Base-by-base conservation (phyloP, 2,329 filamentous ascomycete genomes). In the Aspergillus fumigatiaffinis region DNA sequence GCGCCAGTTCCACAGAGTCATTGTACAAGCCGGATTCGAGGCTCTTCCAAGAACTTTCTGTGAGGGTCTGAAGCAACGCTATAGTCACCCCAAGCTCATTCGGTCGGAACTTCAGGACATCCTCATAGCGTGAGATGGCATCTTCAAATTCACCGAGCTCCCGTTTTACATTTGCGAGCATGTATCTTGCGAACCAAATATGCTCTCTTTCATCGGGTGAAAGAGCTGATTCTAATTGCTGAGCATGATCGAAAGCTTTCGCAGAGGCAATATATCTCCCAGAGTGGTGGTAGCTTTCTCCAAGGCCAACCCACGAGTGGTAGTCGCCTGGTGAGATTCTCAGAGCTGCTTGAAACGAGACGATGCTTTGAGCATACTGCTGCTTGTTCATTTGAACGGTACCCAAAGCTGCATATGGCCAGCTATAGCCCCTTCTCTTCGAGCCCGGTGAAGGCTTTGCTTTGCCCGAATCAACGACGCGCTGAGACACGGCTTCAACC, bases 231-330 rank as follows among this genome's bases (percentile, higher is more conserved):
- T 93, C 90, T 4, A 96, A 80, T 54, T 83, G 84, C 69, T 93
- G 87, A 0, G 93, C 94, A 68, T 96, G 89, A 35, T 90, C 80
- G 63, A 97, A 94, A 0, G 94, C 92, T 69, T 94, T 93, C 3
- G 89, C 91, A 0, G 94, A 93, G n/a, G 94, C 93, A 58, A 97
- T 89, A 68, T 95, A 95, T 60, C 93, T 84, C 9, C 94, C 93
- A 17, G 92, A 96, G 65, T 90, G 94, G 71, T 97, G 89, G 69
- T 99, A 99, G 69, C 92, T 96, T 76, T 99, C 94, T n/a, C 93
- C 94, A 1, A 99, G 82, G 1, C 94, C 94, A 25, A 99, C 90
- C 86, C 93, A 99, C 0, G 91, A 96, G 75, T 99, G 89, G 68
- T 97, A 97, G 73, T 97, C 91, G 46, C 87, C 80, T 0, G 92